Evolutionary conservation across 306 rosid genomes (phyloP), one percentile per base, ranked within the genome.

Genomic region (Trifolium fragiferum): DNA sequence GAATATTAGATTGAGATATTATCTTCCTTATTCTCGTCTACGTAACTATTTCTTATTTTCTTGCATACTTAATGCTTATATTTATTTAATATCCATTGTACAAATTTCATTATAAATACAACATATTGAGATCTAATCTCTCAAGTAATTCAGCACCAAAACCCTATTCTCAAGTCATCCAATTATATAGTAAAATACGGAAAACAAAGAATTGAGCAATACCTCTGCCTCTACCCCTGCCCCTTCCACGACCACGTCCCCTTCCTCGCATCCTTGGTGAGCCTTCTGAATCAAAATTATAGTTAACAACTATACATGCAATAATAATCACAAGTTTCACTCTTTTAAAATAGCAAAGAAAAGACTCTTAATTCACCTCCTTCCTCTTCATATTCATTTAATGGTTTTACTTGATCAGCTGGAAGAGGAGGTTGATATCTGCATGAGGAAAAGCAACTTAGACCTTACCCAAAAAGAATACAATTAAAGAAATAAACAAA

Each of bases 401-500:
- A 82, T n/a, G 90, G 98, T 85, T 85, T 93, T 74, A 90, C 97
- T 86, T 89, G 96, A 77, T 93, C 97, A 49, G 50, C 87, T 1
- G 96, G 92, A 69, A 90, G 84, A 67, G 98, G 98, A 61, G 89
- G 74, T 75, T 93, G 98, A 60, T 93, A 90, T 75, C 98, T 93
- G 85, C 73, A 82, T 50, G 30, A n/a, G 53, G 61, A 51, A 32
- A 16, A 30, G 38, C 54, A 10, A 79, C 53, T 55, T 11, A 47
- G 33, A 78, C 72, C 68, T 76, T 40, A 46, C n/a, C 63, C 74
- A 65, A 41, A 43, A 30, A 16, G 8, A 12, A 23, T 12, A 35
- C 51, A 66, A 32, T 27, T 10, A 60, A 60, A 14, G 14, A 77
- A 57, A 44, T 25, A 33, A 54, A 47, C 30, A 70, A 38, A 59